Evolutionary conservation across 2,329 filamentous ascomycete genomes (phyloP), one percentile per base, ranked within the genome.

Genomic region (Colletotrichum sp.): DNA sequence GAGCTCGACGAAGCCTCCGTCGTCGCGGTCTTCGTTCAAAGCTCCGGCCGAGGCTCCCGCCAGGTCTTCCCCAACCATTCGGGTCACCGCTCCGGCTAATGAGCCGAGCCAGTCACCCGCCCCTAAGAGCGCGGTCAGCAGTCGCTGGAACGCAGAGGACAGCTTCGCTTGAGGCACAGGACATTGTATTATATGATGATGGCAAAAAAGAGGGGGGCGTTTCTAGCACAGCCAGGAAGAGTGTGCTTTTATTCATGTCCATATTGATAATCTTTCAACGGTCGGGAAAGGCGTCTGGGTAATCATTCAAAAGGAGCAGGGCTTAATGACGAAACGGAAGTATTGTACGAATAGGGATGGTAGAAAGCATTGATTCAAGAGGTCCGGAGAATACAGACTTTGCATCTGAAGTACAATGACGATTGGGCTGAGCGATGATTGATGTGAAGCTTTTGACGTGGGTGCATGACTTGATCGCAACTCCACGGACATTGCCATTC

Each of bases 131-230:
- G 72, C 81, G 59, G 81, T 80, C 72, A 84, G 83, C 68, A 81
- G 79, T 44, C 81, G 82, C 65, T 87, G 86, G 86, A 81, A 81
- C 69, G 85, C 82, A 36, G 86, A 87, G 76, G 85, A 88, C 79
- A 87, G 85, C 76, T 88, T 88, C 82, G 86, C 85, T 26, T 87
- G 79, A 85, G 32, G 52, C 71, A 26, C 12, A 26, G 26, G 28
- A 39, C 30, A 15, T 52, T 74, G 71, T 73, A 76, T 34, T 69
- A 74, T 64, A 76, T 34, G 18, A 62, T 55, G 55, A 39, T 21
- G 36, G 63, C 30, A 64, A 69, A 65, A 65, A 76, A 32, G 7
- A 34, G 30, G 65, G 63, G 39, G 34, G 71, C 59, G 44, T 74
- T 76, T 52, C 16, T 55, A 76, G 44, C 59, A 52, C 49, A 74